Percentiles rank a stretch among this genome's conserved stretches.
Conservation (phyloP, 1,139 yeast species). For the Nakaseomyces delphensis region DNA sequence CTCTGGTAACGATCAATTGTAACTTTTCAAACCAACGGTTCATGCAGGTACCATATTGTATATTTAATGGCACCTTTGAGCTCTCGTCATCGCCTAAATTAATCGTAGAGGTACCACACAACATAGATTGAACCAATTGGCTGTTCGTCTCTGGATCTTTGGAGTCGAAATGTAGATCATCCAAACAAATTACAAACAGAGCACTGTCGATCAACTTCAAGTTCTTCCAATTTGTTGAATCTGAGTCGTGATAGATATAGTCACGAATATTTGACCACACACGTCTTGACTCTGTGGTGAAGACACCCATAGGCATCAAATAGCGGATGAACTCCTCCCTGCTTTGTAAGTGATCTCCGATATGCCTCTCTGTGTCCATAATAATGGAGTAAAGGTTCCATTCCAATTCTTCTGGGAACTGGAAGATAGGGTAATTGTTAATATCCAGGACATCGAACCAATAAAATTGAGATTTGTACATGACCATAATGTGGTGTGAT, state of each 20-base stretch:
- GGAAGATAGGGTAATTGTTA: conserved; percentile 51
- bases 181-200: conserved; percentile 70
- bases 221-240: conserved; percentile 54
- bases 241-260: conserved; percentile 36
- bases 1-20: conserved; percentile 80
- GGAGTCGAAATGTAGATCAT: conserved; percentile 61
- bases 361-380: conserved; percentile 47
- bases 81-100: conserved; percentile 14
- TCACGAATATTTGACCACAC: conserved; percentile 74
- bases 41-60: conserved; percentile 89
- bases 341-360: conserved; percentile 25
- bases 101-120: conserved; percentile 68
- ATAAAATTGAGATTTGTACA: conserved; percentile 79
- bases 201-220: conserved; percentile 71
- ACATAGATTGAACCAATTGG: conserved; percentile 70
- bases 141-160: conserved; percentile 34
- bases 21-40: conserved; percentile 92
- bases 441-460: conserved; percentile 87
- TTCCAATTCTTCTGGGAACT: conserved; percentile 66
- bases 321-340: conserved; percentile 32
- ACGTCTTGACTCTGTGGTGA: conserved; percentile 81
- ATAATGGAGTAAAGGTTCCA: conserved; percentile 68
- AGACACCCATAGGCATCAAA: conserved; percentile 77
- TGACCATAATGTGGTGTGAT: conserved; percentile 74
- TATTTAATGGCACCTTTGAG: conserved; percentile 44